Percentiles rank a stretch among this genome's conserved stretches.
Evolutionary conservation across 2,329 filamentous ascomycete species (phyloP).

Genomic region (Cladosporium austrohemisphaericum): DNA sequence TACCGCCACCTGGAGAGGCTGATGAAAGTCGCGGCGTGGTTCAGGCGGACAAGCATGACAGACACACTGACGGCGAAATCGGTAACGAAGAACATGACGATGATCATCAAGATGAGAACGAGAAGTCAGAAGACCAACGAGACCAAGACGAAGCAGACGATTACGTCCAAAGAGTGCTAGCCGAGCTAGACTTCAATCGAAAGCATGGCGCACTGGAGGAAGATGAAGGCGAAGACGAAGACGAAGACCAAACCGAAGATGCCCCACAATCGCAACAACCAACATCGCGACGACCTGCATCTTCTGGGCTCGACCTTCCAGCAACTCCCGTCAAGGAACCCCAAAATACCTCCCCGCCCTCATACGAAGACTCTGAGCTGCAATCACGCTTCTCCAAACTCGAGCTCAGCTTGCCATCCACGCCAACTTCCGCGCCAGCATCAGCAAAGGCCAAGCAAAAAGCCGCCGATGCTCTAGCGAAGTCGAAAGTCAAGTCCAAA

Average conservation of each 20-base stretch:
- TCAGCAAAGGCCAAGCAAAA: conserved; percentile 28
- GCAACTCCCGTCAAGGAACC: conserved; percentile 28
- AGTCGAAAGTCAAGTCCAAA: conserved; percentile 32
- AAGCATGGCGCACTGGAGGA: conserved; percentile 33
- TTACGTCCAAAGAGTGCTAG: conserved; percentile 44
- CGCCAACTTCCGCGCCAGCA: conserved; percentile 43
- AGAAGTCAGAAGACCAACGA: conserved; percentile 25
- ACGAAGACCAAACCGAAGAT: background rate
- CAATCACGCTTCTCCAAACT: conserved; percentile 45
- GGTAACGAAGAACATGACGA: conserved; percentile 9
- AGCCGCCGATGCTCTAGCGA: conserved; percentile 17
- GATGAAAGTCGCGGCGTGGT: conserved; percentile 20
- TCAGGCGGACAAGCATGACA: conserved; percentile 20
- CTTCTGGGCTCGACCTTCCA: conserved; percentile 26
- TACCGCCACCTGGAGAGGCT: conserved; percentile 29
- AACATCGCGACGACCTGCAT: background rate
- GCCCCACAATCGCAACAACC: background rate
- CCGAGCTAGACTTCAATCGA: conserved; percentile 43
- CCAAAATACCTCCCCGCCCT: conserved; percentile 27
- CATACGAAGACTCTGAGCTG: conserved; percentile 42
- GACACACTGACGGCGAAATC: background rate
- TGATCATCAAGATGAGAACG: conserved; percentile 7
- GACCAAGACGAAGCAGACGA: conserved; percentile 44
- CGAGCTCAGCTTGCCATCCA: conserved; percentile 44
- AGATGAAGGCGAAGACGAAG: conserved; percentile 18